phyloP scores from a whole-genome alignment of 306 rosid genomes.

The Adenanthera pavonina region DNA sequence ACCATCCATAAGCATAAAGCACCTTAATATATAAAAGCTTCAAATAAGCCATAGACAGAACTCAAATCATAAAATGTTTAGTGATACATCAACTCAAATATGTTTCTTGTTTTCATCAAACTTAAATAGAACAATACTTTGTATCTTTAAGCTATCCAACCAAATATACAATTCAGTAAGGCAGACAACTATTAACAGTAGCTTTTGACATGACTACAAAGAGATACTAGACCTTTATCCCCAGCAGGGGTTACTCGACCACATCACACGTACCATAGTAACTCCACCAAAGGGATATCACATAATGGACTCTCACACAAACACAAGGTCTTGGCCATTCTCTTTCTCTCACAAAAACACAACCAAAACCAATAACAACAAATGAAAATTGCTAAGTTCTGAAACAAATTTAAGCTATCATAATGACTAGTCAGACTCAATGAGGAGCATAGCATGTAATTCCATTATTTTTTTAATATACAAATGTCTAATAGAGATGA shows the following conservation, averaged over 20 bases:
- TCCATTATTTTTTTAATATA: too few species aligned
- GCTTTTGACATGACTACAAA: slow-evolving; percentile 22
- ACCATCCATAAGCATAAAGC: too few species aligned
- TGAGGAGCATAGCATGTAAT: too few species aligned
- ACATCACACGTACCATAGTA: slow-evolving; percentile 75
- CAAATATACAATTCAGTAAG: neutral
- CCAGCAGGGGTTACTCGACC: slow-evolving; percentile 64
- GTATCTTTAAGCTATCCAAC: slow-evolving; percentile 6
- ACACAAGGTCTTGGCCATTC: too few species aligned
- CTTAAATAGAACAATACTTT: neutral
- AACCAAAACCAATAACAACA: too few species aligned
- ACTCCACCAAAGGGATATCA: slow-evolving; percentile 73
- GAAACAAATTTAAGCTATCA: too few species aligned
- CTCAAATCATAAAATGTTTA: neutral
- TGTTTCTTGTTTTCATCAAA: neutral
- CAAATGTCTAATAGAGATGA: too few species aligned
- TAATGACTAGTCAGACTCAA: too few species aligned
- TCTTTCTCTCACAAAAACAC: too few species aligned
- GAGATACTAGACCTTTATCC: slow-evolving; percentile 67
- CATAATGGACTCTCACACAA: slow-evolving; percentile 59
- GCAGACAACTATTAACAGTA: neutral
- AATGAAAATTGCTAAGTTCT: too few species aligned
- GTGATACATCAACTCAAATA: neutral
- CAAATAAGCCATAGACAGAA: neutral
- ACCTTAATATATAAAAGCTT: neutral